A percentile compares a stretch with the other conserved stretches of the same genome.
phyloP scores from a whole-genome alignment of 768 basidiomycete species.

The button mushroom (Agaricus bisporus) region DNA sequence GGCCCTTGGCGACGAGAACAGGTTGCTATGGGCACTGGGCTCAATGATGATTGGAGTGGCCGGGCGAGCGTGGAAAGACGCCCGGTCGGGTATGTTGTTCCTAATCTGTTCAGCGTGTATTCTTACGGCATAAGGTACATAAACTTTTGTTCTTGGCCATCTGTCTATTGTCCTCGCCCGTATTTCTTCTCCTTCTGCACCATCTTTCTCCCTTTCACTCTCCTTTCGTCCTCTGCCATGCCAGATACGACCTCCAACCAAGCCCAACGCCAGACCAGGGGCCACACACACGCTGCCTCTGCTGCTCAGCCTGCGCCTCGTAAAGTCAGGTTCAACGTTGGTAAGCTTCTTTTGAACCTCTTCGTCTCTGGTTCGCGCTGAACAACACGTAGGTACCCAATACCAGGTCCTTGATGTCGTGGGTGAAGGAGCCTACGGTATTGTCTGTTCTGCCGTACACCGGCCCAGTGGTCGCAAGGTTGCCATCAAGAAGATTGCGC shows the following conservation, averaged over 20 bases:
- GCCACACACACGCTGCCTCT: conserved; percentile 34
- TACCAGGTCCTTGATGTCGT: conserved; percentile 86
- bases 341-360: conserved; percentile 26
- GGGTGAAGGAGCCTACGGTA: conserved; percentile 90
- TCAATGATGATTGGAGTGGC: conserved; percentile 4
- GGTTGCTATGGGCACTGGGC: conserved; percentile 10
- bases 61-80: neutral
- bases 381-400: conserved; percentile 47
- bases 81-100: conserved; percentile 1
- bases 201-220: conserved; percentile 10
- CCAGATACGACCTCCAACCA: conserved; percentile 19
- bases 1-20: conserved; percentile 4
- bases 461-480: conserved; percentile 84
- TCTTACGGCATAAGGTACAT: conserved; percentile 11
- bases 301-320: conserved; percentile 53
- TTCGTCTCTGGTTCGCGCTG: conserved; percentile 8
- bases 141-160: conserved; percentile 9
- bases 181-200: conserved; percentile 4
- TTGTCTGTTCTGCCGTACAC: conserved; percentile 92
- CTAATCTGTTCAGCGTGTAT: conserved; percentile 10
- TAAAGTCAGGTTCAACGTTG: conserved; percentile 88
- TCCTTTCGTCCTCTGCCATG: conserved; percentile 17
- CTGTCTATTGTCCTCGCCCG: conserved; percentile 11
- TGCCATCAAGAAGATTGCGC: conserved; percentile 94
- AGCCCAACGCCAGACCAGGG: conserved; percentile 13